These are phyloP conservation scores for Moesziomyces sp. DNA, from an alignment of 1,284 basidiomycete species.

Conservation along the genomic window DNA sequence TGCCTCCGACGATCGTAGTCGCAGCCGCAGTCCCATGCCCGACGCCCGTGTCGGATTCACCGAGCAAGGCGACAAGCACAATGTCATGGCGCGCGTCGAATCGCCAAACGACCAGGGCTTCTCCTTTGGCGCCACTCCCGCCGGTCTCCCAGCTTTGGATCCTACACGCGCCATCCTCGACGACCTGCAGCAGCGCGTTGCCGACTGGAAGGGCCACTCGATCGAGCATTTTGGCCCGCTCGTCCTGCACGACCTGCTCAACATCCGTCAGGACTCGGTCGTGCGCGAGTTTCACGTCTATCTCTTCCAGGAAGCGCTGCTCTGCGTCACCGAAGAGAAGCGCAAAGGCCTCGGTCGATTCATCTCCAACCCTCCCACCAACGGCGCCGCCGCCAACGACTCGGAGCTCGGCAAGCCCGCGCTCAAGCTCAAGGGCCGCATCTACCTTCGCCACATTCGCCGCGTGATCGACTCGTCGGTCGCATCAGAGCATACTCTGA, in stretches of 20 bases:
- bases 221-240: slow-evolving; percentile 83
- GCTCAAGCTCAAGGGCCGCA: slow-evolving; percentile 89
- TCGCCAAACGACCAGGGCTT: slow-evolving; percentile 45
- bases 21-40: slow-evolving; percentile 25
- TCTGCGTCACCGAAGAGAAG: slow-evolving; percentile 94
- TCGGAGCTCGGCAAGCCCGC: slow-evolving; percentile 73
- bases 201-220: slow-evolving; percentile 93
- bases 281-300: slow-evolving; percentile 93
- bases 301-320: slow-evolving; percentile 93
- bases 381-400: slow-evolving; percentile 7
- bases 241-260: slow-evolving; percentile 88
- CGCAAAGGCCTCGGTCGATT: slow-evolving; percentile 78
- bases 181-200: slow-evolving; percentile 85
- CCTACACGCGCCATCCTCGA: slow-evolving; percentile 81
- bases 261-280: slow-evolving; percentile 84
- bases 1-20: slow-evolving; percentile 6
- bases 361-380: slow-evolving; percentile 72
- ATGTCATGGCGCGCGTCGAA: slow-evolving; percentile 24
- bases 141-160: slow-evolving; percentile 60
- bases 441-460: slow-evolving; percentile 92
- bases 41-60: slow-evolving; percentile 24
- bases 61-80: slow-evolving; percentile 37
- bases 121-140: slow-evolving; percentile 55
- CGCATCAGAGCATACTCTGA: slow-evolving; percentile 83
- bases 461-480: slow-evolving; percentile 82